Evolutionary conservation across 192 early-diverging fungal species (phyloP), one percentile per base, ranked within the genome.

Genomic region (Rhizophlyctis rosea): DNA sequence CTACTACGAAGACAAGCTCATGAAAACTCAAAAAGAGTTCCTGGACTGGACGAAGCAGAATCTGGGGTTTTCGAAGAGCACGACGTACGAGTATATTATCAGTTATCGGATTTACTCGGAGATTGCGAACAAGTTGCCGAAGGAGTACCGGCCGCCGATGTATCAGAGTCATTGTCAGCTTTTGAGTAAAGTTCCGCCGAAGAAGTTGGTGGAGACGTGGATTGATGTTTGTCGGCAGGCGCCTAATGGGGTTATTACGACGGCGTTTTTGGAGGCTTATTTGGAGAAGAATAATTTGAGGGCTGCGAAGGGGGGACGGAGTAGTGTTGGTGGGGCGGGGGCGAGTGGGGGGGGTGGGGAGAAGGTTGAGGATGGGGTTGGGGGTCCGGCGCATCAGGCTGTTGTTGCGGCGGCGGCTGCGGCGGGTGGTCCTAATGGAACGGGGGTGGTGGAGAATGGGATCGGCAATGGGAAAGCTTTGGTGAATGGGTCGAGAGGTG

Each of bases 71-170:
- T 76, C 74, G 29, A 82, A 82, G 39, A 77, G 74, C 27, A 82
- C 80, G 16, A 82, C 80, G 5, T 82, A 82, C 66, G 80, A 82
- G 67, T 81, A 82, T 69, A 82, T 82, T 57, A 77, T 77, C 34
- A 78, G 72, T 4, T 77, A 77, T 39, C 62, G 73, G 4, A 65
- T 82, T 48, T 82, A 82, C 52, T 76, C 73, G 29, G 80, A 82
- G 48, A 78, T 82, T 55, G 72, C 67, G 30, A 54, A 59, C 49
- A 78, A 77, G 53, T 62, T 82, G 7, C 63, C 70, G 25, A 47
- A 59, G 21, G 68, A 61, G 13, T 70, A 54, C 54, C 59, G 65
- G 27, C 80, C 80, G 32, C 80, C 80, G 4, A 67, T 76, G 75
- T 82, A 76, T 44, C 80, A 82, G 55, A 70, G 66, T 7, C 80